Base-by-base conservation (phyloP, 768 basidiomycete genomes). In the Psilocybe sp. region DNA sequence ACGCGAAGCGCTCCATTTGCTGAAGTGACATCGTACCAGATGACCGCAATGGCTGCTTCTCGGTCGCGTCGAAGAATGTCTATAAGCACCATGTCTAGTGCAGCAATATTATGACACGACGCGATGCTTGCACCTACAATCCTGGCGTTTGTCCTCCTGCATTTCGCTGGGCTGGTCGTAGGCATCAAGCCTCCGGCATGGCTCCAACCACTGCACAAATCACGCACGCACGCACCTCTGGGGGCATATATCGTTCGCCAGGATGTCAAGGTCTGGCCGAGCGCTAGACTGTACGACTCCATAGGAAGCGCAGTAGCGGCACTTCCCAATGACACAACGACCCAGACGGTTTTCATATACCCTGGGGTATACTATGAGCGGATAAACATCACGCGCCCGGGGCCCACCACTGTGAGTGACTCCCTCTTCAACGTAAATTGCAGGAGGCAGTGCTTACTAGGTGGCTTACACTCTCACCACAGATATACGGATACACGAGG, bases 281-380 rank as follows among this genome's bases (percentile, higher is more conserved):
- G 50, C 32, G 42, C 69, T 4, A 72, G 73, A 19, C 70, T 73
- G 57, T 78, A 68, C 54, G 57, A 59, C 14, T 75, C 69, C 2
- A 59, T 76, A 14, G 61, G 60, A 12, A 65, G 68, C 11, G 76
- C 76, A 1, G 60, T 76, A 14, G 64, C 64, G 32, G 64, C 73
- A 2, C 60, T 78, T 6, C 70, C 74, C 0, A 67, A 72, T 42
- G 73, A 73, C 49, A 65, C 57, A 31, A 68, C 68, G 15, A 50
- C 62, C 7, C 58, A 58, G 4, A 58, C 66, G 12, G 71, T 78
- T 35, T 77, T 78, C 59, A 73, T 77, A 33, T 78, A 62, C 52
- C 73, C 75, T 1, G 76, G 76, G 0, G 73, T 72, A 1, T 77
- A 78, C 56, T 60, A 48, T 19, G 75, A 71, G 43, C 73, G 72